A percentile compares a stretch with the other conserved stretches of the same genome.
phyloP scores from a whole-genome alignment of 805 yeast genomes.

The Candida patagonica region DNA sequence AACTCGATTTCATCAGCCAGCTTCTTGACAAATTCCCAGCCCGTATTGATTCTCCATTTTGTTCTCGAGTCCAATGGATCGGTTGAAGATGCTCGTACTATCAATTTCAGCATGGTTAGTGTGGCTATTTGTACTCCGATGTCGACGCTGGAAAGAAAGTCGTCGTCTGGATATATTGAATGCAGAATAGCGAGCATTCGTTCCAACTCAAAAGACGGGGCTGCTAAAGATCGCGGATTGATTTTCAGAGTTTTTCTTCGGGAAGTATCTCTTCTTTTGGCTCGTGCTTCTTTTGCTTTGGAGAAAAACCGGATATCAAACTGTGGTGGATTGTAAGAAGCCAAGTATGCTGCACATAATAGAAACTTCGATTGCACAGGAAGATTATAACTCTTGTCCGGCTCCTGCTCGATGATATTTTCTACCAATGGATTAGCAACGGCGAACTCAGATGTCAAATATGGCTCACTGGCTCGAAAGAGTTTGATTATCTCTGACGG shows the following conservation, averaged over 20 bases:
- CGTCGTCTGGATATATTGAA: conserved; percentile 43
- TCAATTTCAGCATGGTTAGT: conserved; percentile 43
- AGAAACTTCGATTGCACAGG: conserved; percentile 58
- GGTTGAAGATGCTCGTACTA: conserved; percentile 32
- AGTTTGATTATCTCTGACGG: conserved; percentile 17
- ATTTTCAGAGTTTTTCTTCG: conserved; percentile 38
- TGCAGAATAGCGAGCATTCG: conserved; percentile 71
- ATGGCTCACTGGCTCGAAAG: conserved; percentile 17
- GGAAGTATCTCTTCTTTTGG: conserved; percentile 31
- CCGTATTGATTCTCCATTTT: conserved; percentile 70
- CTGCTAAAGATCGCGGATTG: conserved; percentile 56
- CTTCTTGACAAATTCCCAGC: conserved; percentile 53
- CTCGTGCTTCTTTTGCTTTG: conserved; percentile 41
- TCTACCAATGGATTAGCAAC: conserved; percentile 16
- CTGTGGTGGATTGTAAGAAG: conserved; percentile 65
- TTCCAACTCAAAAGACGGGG: conserved; percentile 68
- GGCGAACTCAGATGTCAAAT: conserved; percentile 21
- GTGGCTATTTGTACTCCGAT: conserved; percentile 48
- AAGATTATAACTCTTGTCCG: conserved; percentile 32
- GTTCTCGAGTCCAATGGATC: conserved; percentile 60
- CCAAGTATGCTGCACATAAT: conserved; percentile 73
- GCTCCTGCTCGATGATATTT: conserved; percentile 7
- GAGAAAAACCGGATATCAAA: conserved; percentile 67
- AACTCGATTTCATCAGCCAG: conserved; percentile 58
- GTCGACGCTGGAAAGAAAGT: conserved; percentile 29